Evolutionary conservation across 2,329 filamentous ascomycete species (phyloP).

Genomic region (Fusarium globosum): DNA sequence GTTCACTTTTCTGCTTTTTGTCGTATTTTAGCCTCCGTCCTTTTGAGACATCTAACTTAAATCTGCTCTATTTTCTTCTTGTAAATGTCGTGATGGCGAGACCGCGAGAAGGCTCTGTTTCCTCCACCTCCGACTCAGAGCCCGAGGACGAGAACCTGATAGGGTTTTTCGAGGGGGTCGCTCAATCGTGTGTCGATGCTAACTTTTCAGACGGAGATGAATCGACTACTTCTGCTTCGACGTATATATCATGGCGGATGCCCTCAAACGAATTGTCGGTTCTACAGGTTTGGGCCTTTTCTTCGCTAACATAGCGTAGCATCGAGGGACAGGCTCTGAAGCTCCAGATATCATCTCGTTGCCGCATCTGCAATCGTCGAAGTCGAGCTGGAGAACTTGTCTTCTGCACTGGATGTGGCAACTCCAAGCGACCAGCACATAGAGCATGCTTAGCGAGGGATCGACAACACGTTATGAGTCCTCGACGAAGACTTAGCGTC

Average conservation of each 20-base stretch:
- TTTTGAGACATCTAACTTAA: fast-evolving
- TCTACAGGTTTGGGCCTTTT: fast-evolving
- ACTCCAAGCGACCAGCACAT: neutral
- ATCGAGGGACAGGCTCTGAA: neutral
- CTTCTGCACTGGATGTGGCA: neutral
- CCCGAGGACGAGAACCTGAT: neutral
- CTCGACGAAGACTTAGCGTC: neutral
- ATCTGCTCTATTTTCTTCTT: neutral
- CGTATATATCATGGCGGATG: fast-evolving
- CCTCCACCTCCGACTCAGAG: neutral
- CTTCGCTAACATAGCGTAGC: neutral
- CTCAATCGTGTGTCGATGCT: neutral
- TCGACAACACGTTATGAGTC: neutral
- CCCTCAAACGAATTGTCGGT: neutral
- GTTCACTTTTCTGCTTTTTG: neutral
- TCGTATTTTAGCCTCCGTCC: neutral
- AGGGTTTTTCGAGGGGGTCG: neutral
- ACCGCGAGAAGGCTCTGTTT: neutral
- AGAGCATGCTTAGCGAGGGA: neutral
- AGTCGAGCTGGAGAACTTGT: neutral
- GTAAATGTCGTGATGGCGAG: fast-evolving
- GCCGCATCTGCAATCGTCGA: neutral
- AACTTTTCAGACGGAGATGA: neutral
- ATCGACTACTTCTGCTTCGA: neutral
- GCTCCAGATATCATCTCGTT: neutral